These are phyloP conservation scores for Aspergillus oerlinghausenensis DNA, from an alignment of 2,329 filamentous ascomycete genomes.

Conservation along the genomic window DNA sequence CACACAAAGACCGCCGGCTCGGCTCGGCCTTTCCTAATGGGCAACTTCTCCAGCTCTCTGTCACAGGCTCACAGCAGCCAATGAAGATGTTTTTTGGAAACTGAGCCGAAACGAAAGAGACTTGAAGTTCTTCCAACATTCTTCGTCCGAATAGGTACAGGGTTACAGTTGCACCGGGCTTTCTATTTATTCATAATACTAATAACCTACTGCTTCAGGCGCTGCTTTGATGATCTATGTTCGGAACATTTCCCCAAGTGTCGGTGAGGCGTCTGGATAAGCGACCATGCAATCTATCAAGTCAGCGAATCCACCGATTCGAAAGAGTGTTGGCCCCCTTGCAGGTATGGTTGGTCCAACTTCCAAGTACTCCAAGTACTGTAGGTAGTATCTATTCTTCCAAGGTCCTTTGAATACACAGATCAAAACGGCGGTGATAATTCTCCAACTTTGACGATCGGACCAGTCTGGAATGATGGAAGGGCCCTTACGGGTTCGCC, in stretches of 20 bases:
- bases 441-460: not conserved
- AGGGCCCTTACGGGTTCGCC: not conserved
- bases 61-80: not conserved
- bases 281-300: not conserved
- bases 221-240: not conserved
- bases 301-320: not conserved
- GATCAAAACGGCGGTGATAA: not conserved
- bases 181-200: not conserved
- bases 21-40: constrained; percentile 1
- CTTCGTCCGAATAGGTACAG: not conserved
- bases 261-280: not conserved
- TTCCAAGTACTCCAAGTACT: not conserved
- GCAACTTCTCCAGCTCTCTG: not conserved
- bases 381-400: too few relatives aligned
- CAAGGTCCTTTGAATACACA: not conserved
- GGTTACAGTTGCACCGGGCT: not conserved
- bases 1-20: constrained; percentile 4
- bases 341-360: not conserved
- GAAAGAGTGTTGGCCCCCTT: constrained; percentile 1
- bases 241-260: not conserved
- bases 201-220: not conserved
- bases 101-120: not conserved
- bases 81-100: not conserved
- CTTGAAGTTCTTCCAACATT: not conserved
- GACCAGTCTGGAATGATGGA: not conserved